These are phyloP conservation scores for Termitomyces sp. DNA, from an alignment of 768 basidiomycete genomes.

Conservation along the genomic window DNA sequence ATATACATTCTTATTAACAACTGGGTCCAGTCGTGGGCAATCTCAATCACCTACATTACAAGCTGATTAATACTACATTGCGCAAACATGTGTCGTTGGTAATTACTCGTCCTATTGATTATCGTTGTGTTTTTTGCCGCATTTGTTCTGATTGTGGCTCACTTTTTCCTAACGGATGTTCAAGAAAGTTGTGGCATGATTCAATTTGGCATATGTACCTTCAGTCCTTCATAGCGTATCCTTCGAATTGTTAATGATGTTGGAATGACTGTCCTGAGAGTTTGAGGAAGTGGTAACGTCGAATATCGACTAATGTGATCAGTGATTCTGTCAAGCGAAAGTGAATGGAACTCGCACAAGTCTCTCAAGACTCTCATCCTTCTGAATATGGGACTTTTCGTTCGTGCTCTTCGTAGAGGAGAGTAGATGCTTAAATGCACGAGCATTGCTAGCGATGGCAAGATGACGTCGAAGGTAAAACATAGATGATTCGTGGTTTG, in stretches of 20 bases:
- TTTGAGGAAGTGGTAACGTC: neutral
- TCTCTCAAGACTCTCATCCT: neutral
- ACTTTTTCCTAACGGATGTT: neutral
- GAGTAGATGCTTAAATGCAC: neutral
- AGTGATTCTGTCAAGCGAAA: neutral
- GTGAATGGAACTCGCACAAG: neutral
- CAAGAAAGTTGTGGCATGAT: neutral
- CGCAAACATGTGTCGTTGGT: no score
- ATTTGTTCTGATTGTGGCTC: no score
- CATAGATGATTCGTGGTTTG: neutral
- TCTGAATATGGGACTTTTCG: neutral
- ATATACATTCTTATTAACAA: neutral
- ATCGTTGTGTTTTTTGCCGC: neutral
- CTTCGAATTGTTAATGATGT: neutral
- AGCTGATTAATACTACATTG: neutral
- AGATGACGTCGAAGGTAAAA: neutral
- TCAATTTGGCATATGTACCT: neutral
- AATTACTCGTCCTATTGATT: neutral
- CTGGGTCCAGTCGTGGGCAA: neutral
- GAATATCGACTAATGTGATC: neutral
- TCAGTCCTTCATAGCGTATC: neutral
- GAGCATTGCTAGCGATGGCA: neutral
- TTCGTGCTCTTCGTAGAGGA: neutral
- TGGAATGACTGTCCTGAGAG: no score
- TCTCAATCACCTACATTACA: neutral